Evolutionary conservation across 805 yeast species (phyloP).

Genomic region (Ogataea saltuana): DNA sequence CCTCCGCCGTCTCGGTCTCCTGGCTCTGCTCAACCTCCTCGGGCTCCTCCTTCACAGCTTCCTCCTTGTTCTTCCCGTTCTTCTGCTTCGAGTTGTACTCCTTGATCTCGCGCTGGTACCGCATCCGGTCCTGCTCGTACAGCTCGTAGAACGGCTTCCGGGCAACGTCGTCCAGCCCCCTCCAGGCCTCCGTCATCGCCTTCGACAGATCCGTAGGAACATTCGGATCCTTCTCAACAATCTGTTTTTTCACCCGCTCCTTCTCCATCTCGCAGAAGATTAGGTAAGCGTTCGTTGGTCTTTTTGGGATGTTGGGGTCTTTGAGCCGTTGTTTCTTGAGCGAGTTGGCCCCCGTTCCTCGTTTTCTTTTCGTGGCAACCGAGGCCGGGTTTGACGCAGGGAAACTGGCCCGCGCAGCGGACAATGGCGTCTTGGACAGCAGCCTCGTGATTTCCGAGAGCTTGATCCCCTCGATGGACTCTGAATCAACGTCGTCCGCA

Average conservation of each 20-base stretch:
- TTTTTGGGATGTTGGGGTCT: constrained; percentile 83
- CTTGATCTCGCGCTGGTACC: constrained; percentile 74
- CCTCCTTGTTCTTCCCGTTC: constrained; percentile 15
- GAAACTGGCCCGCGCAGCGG: constrained; percentile 22
- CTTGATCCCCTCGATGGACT: constrained; percentile 30
- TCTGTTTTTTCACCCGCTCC: constrained; percentile 62
- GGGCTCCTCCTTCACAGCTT: constrained; percentile 14
- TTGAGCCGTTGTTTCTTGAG: constrained; percentile 43
- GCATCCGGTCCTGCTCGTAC: constrained; percentile 74
- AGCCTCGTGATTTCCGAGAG: constrained; percentile 31
- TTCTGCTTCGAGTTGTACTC: constrained; percentile 36
- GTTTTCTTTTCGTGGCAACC: constrained; percentile 31
- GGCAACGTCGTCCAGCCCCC: constrained; percentile 63
- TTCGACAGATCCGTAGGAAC: constrained; percentile 66
- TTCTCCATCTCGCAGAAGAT: constrained; percentile 86
- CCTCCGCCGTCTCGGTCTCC: constrained; percentile 10
- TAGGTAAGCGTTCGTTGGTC: constrained; percentile 89
- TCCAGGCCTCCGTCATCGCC: constrained; percentile 86
- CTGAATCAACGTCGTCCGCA: constrained; percentile 29
- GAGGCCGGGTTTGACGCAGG: constrained; percentile 14
- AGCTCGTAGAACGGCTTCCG: constrained; percentile 72
- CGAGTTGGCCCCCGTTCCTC: constrained; percentile 33
- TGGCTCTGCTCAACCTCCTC: background rate
- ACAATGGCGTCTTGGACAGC: constrained; percentile 30
- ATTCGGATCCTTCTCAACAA: constrained; percentile 54